Conservation (phyloP, 1,139 yeast species). For the Sugiyamaella grinbergsii region DNA sequence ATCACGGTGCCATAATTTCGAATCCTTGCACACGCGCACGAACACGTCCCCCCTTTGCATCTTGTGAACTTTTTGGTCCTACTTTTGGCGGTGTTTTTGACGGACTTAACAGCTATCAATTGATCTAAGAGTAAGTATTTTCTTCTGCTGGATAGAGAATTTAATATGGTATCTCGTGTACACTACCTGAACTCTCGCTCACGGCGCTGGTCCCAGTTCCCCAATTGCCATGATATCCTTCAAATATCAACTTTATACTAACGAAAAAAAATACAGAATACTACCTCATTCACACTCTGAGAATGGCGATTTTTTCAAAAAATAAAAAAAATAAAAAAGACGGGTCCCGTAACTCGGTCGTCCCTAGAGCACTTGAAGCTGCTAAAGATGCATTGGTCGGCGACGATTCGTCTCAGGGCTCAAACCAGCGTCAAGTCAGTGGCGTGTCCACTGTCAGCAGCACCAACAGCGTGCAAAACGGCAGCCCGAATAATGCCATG, state of each 20-base stretch:
- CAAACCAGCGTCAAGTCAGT: conserved; percentile 22
- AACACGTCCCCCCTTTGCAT: no score
- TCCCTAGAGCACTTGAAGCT: conserved; percentile 21
- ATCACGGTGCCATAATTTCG: no score
- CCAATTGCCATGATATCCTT: not conserved
- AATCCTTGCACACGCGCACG: no score
- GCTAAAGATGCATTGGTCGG: conserved; percentile 20
- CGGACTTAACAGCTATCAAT: no score
- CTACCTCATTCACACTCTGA: not conserved
- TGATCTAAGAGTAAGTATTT: no score
- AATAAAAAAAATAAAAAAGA: conserved; percentile 36
- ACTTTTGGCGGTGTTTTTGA: no score
- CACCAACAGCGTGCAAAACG: conserved; percentile 17
- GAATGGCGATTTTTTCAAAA: conserved; percentile 34
- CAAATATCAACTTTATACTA: not conserved
- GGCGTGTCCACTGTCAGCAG: conserved; percentile 21
- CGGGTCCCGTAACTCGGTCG: conserved; percentile 31
- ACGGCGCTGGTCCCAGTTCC: not conserved
- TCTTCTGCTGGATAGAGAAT: no score
- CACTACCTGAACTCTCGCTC: no score
- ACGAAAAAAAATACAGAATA: not conserved
- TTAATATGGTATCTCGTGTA: no score
- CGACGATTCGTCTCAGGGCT: conserved; percentile 19
- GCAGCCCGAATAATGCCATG: conserved; percentile 12
- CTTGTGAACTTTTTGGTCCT: no score